phyloP scores from a whole-genome alignment of 2,329 filamentous ascomycete species.

The Bipolaris gigantea region DNA sequence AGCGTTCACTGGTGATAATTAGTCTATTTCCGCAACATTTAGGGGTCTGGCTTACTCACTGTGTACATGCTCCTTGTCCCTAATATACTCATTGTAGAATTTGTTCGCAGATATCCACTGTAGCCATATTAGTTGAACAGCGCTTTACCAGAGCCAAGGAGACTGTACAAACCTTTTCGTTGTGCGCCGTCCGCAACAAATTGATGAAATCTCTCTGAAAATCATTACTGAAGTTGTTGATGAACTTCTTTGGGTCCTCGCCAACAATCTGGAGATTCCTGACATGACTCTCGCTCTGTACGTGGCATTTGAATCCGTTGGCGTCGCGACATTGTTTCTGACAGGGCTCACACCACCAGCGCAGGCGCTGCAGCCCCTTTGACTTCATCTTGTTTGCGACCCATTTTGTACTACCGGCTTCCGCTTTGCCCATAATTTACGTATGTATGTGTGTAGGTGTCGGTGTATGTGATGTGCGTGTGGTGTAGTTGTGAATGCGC shows the following conservation, averaged over 20 bases:
- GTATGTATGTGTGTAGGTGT: background rate
- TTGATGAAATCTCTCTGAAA: constrained; percentile 80
- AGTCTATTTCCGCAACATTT: background rate
- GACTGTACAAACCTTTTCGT: constrained; percentile 64
- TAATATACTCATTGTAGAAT: constrained; percentile 94
- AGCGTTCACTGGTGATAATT: constrained; percentile 65
- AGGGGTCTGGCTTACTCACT: constrained; percentile 36
- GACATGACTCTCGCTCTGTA: constrained; percentile 80
- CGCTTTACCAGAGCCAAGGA: background rate
- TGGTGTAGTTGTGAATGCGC: background rate
- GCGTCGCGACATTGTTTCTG: constrained; percentile 77
- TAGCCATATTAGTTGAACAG: background rate
- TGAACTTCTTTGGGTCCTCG: constrained; percentile 81
- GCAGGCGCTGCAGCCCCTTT: constrained; percentile 62
- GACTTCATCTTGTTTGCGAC: constrained; percentile 89
- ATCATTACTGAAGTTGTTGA: constrained; percentile 78
- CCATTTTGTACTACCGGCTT: constrained; percentile 88
- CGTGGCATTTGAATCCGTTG: constrained; percentile 73
- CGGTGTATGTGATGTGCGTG: background rate
- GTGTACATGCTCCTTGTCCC: constrained; percentile 71
- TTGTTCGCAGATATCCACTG: constrained; percentile 77
- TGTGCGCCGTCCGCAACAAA: constrained; percentile 79
- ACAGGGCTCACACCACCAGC: constrained; percentile 89
- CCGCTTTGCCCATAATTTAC: constrained; percentile 78
- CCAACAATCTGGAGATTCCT: constrained; percentile 77